These are phyloP conservation scores for Fusarium subglutinans DNA, from an alignment of 2,329 filamentous ascomycete genomes.

Conservation along the genomic window DNA sequence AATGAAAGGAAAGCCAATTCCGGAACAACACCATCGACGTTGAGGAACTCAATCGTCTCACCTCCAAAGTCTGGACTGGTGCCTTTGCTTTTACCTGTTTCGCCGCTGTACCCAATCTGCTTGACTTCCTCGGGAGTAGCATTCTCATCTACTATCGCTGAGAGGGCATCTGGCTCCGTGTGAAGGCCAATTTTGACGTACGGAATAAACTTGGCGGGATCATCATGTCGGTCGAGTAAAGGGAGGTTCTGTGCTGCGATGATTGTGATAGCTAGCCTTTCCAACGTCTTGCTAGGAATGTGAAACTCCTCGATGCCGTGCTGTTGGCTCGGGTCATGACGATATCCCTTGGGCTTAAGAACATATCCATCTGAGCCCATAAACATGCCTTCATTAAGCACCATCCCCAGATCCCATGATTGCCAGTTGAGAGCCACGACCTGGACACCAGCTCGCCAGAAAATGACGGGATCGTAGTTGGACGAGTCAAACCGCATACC, in stretches of 20 bases:
- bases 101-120: not conserved
- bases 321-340: rapidly evolving
- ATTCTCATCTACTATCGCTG: not conserved
- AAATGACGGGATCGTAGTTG: constrained; percentile 90
- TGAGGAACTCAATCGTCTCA: constrained; percentile 5
- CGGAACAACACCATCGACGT: not conserved
- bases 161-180: not conserved
- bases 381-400: constrained; percentile 98
- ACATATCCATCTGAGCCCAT: constrained; percentile 84
- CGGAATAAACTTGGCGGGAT: constrained; percentile 6
- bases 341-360: constrained; percentile 79
- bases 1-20: constrained; percentile 9
- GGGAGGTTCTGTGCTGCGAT: constrained; percentile 11
- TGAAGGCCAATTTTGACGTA: constrained; percentile 7
- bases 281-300: not conserved
- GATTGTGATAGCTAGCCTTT: not conserved
- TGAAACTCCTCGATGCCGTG: not conserved
- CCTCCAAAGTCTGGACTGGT: constrained; percentile 3
- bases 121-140: not conserved
- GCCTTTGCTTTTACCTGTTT: not conserved
- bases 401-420: constrained; percentile 90
- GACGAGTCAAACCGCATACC: constrained; percentile 81
- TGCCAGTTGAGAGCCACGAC: constrained; percentile 99
- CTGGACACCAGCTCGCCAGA: constrained; percentile 93
- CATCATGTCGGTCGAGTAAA: not conserved